Conservation (phyloP, 768 basidiomycete species). For the Clitopilus passeckerianus region DNA sequence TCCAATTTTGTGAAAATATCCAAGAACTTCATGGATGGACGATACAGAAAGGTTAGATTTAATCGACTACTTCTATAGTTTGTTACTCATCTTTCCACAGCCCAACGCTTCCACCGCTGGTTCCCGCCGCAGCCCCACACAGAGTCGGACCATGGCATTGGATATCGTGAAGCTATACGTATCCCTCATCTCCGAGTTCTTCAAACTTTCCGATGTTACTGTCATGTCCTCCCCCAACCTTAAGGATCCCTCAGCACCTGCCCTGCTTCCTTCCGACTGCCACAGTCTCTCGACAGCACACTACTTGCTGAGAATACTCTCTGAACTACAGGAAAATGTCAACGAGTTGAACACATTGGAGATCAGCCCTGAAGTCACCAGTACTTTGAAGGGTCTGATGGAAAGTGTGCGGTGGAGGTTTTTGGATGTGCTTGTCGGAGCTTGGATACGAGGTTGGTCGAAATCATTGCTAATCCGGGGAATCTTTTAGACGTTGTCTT, state of each 20-base stretch:
- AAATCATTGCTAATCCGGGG: not conserved
- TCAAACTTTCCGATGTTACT: constrained; percentile 73
- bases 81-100: constrained; percentile 9
- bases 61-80: too few relatives aligned
- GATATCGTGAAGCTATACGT: constrained; percentile 81
- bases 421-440: constrained; percentile 68
- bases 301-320: constrained; percentile 74
- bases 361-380: constrained; percentile 68
- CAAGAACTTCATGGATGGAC: constrained; percentile 88
- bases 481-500: not conserved
- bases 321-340: constrained; percentile 83
- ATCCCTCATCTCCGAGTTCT: constrained; percentile 73
- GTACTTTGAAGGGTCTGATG: constrained; percentile 65
- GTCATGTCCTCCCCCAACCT: constrained; percentile 50
- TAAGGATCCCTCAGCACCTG: constrained; percentile 35
- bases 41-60: constrained; percentile 72
- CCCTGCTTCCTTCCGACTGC: constrained; percentile 65
- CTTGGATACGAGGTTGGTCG: constrained; percentile 76
- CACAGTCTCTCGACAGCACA: constrained; percentile 81
- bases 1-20: constrained; percentile 95
- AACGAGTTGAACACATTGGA: constrained; percentile 79
- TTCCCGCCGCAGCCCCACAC: constrained; percentile 72
- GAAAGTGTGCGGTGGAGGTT: constrained; percentile 88
- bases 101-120: constrained; percentile 27
- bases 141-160: constrained; percentile 77